Evolutionary conservation across 805 yeast species (phyloP).

Genomic region (Barnettozyma vustinii): DNA sequence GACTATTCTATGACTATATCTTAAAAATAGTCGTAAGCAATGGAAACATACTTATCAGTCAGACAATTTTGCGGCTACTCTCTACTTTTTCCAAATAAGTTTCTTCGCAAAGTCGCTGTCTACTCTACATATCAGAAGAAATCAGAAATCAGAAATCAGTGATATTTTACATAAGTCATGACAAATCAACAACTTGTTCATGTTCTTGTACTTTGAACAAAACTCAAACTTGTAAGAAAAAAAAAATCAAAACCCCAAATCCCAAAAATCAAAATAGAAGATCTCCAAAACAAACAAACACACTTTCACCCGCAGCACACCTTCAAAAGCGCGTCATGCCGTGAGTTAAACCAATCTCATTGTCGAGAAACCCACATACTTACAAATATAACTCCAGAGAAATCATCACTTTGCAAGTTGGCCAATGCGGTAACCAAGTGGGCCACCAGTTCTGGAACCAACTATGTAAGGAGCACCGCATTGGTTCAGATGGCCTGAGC

Average conservation of each 20-base stretch:
- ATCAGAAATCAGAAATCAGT: too few species aligned
- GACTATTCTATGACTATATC: too few species aligned
- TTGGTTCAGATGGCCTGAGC: constrained; percentile 36
- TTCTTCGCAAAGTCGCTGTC: too few species aligned
- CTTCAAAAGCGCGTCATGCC: constrained; percentile 4
- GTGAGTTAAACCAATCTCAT: constrained; percentile 4
- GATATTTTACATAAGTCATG: not conserved
- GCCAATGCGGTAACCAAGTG: constrained; percentile 96
- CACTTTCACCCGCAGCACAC: not conserved
- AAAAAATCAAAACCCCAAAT: not conserved
- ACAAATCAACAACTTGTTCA: not conserved
- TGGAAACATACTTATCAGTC: too few species aligned
- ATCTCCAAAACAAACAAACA: not conserved
- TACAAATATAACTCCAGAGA: constrained; percentile 34
- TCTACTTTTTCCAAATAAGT: too few species aligned
- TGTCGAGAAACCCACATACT: not conserved
- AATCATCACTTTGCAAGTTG: constrained; percentile 67
- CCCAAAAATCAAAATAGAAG: not conserved
- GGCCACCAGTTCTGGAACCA: constrained; percentile 93
- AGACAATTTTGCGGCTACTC: too few species aligned
- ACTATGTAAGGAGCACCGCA: constrained; percentile 81
- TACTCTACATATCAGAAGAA: too few species aligned
- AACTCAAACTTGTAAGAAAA: too few species aligned
- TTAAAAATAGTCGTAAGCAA: too few species aligned
- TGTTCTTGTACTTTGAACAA: too few species aligned